A percentile compares a stretch with the other conserved stretches of the same genome.
These are phyloP conservation scores for Letharia columbiana DNA, from an alignment of 495 filamentous ascomycete species.

Conservation along the genomic window DNA sequence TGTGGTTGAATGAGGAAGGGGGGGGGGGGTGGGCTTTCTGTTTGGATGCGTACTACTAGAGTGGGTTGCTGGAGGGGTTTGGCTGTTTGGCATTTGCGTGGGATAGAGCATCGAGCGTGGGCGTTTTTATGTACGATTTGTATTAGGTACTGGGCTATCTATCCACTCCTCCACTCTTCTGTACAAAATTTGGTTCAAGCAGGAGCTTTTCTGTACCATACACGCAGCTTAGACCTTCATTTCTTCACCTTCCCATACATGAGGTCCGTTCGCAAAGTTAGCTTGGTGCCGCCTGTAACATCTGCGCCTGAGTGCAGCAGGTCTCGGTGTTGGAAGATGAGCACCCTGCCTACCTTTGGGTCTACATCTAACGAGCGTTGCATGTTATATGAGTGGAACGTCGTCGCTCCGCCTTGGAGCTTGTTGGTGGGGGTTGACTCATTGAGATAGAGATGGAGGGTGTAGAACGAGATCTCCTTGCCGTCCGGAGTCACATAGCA, in stretches of 20 bases:
- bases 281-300: conserved; percentile 62
- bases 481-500: conserved; percentile 52
- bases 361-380: conserved; percentile 51
- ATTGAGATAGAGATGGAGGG: conserved; percentile 80
- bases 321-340: conserved; percentile 67
- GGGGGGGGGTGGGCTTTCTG: not conserved
- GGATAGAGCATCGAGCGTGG: conserved; percentile 17
- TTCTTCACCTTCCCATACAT: conserved; percentile 46
- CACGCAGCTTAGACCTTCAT: conserved; percentile 3
- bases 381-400: conserved; percentile 23
- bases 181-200: not conserved
- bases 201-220: not conserved
- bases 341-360: conserved; percentile 60
- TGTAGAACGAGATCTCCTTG: conserved; percentile 56
- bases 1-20: conserved; percentile 30
- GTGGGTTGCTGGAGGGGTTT: not conserved
- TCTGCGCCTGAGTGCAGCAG: conserved; percentile 69
- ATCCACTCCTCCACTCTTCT: conserved; percentile 3
- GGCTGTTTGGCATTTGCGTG: not conserved
- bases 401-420: conserved; percentile 29
- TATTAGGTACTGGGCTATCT: not conserved
- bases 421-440: conserved; percentile 31
- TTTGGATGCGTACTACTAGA: too few relatives aligned
- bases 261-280: conserved; percentile 68
- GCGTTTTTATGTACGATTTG: conserved; percentile 7